Base-by-base conservation (phyloP, 1,139 yeast genomes). In the Spathaspora sp. region DNA sequence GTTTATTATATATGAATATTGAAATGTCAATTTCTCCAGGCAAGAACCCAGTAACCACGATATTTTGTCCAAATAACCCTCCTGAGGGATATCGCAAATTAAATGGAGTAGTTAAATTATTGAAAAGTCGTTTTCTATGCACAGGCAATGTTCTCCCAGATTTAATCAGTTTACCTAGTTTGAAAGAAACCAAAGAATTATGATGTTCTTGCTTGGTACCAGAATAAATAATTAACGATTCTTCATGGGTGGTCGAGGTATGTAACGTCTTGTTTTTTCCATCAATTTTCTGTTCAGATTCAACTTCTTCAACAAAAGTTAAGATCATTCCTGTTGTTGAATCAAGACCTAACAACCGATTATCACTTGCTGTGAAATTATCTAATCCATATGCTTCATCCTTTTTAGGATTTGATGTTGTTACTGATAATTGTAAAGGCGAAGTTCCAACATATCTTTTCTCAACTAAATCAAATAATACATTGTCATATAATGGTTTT, bases 11-110 rank as follows among this genome's bases (percentile, higher is more conserved):
- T 2, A 84, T 67, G 59, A 73, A 84, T 40, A 80, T 70, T 5
- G 83, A 76, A 36, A 85, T 78, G 51, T 80, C 81, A 49, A 68
- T 72, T 46, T 81, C 85, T 20, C 67, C 63, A 23, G 80, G 75
- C 36, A 77, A 60, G 48, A 77, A 82, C 0, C 93, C 93, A 1
- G 80, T 71, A 2, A 84, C 67, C 7, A 85, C 77, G 15, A 84
- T 58, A 54, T 82, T 83, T 47, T 81, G 81, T 6, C 90, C 89
- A 58, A 84, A 84, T 8, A 74, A 58, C 1, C 83, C 87, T 23
- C 85, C 82, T 0, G 80, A 73, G 5, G 89, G 87, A 53, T 70
- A 78, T 29, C 70, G 61, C 42, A 85, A 62, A 43, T 74, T 74
- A 46, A 60, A 66, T 2, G 80, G 80, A 17, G 68, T 55, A 1